Conservation (phyloP, 805 yeast species). For the Starmera pachycereana region DNA sequence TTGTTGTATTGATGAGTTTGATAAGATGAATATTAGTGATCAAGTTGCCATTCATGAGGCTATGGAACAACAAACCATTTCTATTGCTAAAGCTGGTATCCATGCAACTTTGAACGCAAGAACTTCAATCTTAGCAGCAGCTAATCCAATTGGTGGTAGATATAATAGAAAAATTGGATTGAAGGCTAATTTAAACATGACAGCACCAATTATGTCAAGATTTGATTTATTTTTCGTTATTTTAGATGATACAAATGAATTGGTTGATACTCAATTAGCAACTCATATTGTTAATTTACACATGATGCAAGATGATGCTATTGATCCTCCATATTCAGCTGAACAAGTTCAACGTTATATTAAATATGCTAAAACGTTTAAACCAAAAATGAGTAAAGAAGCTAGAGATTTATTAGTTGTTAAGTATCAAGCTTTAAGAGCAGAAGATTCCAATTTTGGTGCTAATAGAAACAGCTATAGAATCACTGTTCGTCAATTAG, state of each 20-base stretch:
- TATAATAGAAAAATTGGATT: slow-evolving; percentile 81
- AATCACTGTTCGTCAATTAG: slow-evolving; percentile 95
- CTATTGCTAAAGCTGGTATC: slow-evolving; percentile 97
- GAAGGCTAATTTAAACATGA: slow-evolving; percentile 83
- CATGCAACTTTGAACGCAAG: slow-evolving; percentile 97
- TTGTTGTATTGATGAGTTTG: slow-evolving; percentile 97
- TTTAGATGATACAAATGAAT: slow-evolving; percentile 88
- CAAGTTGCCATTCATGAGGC: slow-evolving; percentile 99
- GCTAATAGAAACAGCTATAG: slow-evolving; percentile 77
- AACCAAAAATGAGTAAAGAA: slow-evolving; percentile 74
- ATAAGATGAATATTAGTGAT: slow-evolving; percentile 91
- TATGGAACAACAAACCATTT: slow-evolving; percentile 98
- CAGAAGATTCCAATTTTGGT: slow-evolving; percentile 79
- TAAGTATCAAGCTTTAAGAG: slow-evolving; percentile 76
- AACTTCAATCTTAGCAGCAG: slow-evolving; percentile 96
- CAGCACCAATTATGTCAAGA: slow-evolving; percentile 98
- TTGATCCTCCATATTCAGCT: slow-evolving; percentile 79
- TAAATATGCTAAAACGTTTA: slow-evolving; percentile 85
- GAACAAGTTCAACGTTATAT: slow-evolving; percentile 84
- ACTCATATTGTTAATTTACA: slow-evolving; percentile 88
- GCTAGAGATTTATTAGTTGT: slow-evolving; percentile 71
- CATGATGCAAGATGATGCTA: slow-evolving; percentile 83
- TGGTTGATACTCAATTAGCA: slow-evolving; percentile 82
- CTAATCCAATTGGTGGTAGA: slow-evolving; percentile 96
- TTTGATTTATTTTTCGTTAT: slow-evolving; percentile 93